Percentiles rank a stretch among this genome's conserved stretches.
Evolutionary conservation across 306 rosid genomes (phyloP).

Genomic region (Cucurbita argyrosperma): DNA sequence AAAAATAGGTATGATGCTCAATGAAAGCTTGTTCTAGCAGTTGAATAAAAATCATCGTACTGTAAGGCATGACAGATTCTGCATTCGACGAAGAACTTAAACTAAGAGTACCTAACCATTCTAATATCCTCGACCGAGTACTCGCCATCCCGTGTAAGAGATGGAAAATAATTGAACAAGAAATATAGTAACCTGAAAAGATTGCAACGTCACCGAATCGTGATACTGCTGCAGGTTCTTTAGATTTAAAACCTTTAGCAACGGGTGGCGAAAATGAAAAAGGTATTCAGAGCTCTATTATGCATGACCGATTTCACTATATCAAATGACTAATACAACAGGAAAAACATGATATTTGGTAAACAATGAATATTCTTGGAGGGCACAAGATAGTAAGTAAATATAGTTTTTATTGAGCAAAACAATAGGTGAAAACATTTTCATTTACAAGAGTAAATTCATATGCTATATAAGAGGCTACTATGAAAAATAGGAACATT

Average conservation of each 20-base stretch:
- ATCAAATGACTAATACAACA: neutral
- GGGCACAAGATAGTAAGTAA: neutral
- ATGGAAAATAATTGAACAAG: too few relatives aligned
- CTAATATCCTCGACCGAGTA: neutral
- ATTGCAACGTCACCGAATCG: neutral
- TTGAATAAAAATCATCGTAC: neutral
- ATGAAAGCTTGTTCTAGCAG: neutral
- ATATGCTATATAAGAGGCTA: neutral
- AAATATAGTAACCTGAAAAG: neutral
- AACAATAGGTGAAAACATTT: neutral
- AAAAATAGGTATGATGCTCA: constrained; percentile 11
- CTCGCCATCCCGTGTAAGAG: neutral
- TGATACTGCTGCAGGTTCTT: neutral
- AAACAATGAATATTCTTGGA: neutral
- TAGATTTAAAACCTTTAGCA: neutral
- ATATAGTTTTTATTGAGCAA: neutral
- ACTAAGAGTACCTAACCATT: neutral
- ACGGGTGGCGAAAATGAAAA: neutral
- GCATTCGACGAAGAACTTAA: neutral
- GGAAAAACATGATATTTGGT: neutral
- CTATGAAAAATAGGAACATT: neutral
- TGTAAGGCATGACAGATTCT: neutral
- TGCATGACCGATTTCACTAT: neutral
- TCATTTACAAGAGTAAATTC: neutral
- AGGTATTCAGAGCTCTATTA: neutral